Conservation (phyloP, 768 basidiomycete species). For the Amanita fuliginea region DNA sequence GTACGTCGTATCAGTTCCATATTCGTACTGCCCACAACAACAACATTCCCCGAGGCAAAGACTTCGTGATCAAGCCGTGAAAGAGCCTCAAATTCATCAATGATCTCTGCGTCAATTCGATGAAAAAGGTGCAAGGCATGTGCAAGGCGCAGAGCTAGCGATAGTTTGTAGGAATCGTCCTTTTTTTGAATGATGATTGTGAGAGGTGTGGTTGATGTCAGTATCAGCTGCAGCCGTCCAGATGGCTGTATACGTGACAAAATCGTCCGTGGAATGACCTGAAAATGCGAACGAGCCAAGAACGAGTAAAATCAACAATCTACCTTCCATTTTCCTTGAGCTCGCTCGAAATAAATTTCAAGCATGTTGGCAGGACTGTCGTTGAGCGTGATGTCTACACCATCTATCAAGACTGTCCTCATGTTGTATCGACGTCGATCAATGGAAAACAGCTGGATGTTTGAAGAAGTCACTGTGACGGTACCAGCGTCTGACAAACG, state of each 20-base stretch:
- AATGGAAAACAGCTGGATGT: constrained; percentile 9
- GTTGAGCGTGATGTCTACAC: background rate
- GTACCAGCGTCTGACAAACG: background rate
- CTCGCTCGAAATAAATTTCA: background rate
- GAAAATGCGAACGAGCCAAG: background rate
- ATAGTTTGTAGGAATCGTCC: constrained; percentile 24
- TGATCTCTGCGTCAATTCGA: constrained; percentile 55
- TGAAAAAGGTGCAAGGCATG: constrained; percentile 62
- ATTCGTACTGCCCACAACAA: constrained; percentile 40
- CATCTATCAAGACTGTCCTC: background rate
- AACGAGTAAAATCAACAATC: background rate
- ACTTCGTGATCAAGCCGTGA: constrained; percentile 10
- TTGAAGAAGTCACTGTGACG: constrained; percentile 6
- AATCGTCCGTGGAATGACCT: constrained; percentile 1
- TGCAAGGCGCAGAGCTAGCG: constrained; percentile 53
- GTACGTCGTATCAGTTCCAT: constrained; percentile 21
- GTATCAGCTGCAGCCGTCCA: constrained; percentile 56
- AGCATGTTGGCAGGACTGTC: background rate
- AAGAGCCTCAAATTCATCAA: constrained; percentile 29
- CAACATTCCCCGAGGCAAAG: constrained; percentile 37
- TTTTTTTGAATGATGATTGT: constrained; percentile 41
- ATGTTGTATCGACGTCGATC: background rate
- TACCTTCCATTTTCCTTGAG: background rate
- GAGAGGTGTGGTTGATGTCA: constrained; percentile 43
- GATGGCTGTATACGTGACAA: constrained; percentile 18